These are phyloP conservation scores for Botrytis galanthina DNA, from an alignment of 2,329 filamentous ascomycete species.

Conservation along the genomic window DNA sequence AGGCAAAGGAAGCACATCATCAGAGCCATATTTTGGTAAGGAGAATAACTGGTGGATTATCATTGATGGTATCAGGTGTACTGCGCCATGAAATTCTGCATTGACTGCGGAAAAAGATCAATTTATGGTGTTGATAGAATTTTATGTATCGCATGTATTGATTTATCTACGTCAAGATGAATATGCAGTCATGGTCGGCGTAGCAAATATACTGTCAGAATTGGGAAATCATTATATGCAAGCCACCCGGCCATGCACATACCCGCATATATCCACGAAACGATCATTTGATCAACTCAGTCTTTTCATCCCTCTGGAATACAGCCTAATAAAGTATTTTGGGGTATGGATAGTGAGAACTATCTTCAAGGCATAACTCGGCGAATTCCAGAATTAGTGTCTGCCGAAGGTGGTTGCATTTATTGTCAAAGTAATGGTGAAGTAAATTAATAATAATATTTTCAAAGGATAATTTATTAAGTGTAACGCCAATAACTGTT, in stretches of 20 bases:
- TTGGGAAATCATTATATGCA: background rate
- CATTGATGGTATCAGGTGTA: background rate
- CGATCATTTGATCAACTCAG: background rate
- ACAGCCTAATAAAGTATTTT: background rate
- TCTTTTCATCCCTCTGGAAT: background rate
- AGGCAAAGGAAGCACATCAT: background rate
- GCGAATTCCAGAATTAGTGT: background rate
- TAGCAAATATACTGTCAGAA: background rate
- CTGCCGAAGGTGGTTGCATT: background rate
- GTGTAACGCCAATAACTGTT: background rate
- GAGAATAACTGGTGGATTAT: background rate
- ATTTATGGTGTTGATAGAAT: background rate
- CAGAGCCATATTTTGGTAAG: background rate
- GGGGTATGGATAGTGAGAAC: background rate
- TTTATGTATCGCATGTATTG: background rate
- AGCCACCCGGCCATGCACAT: background rate
- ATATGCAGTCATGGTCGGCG: background rate
- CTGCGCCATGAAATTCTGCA: background rate
- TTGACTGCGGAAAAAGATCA: background rate
- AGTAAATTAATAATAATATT: background rate
- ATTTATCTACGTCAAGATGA: background rate
- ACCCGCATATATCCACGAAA: background rate
- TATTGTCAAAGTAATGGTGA: background rate
- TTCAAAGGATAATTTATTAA: background rate
- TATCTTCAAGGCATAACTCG: background rate